Evolutionary conservation across 2,329 filamentous ascomycete genomes (phyloP).

Genomic region (Ceratocystis huliohia): DNA sequence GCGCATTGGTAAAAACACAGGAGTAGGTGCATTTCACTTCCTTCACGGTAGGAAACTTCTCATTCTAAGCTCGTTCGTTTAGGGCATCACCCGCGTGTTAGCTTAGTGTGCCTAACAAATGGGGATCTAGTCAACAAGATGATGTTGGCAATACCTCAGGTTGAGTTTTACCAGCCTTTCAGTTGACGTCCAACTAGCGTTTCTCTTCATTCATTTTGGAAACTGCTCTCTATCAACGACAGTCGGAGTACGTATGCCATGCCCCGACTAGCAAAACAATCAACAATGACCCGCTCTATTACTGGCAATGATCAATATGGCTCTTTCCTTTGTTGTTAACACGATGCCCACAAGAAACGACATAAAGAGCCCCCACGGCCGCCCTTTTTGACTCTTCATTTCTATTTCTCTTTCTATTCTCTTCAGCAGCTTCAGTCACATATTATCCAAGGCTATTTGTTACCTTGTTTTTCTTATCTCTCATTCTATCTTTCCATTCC

Average conservation of each 20-base stretch:
- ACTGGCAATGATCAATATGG: background rate
- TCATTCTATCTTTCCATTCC: slow-evolving; percentile 14
- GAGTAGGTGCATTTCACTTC: background rate
- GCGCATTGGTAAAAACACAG: background rate
- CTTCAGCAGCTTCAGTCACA: slow-evolving; percentile 14
- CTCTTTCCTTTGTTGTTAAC: background rate
- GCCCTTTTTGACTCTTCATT: background rate
- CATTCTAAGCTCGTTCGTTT: background rate
- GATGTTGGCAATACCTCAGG: background rate
- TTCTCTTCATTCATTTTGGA: background rate
- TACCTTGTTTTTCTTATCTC: slow-evolving; percentile 18
- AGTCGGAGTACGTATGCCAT: background rate
- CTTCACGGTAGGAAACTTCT: background rate
- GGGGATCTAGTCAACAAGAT: background rate
- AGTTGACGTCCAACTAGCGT: background rate
- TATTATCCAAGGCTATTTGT: slow-evolving; percentile 17
- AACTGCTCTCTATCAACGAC: background rate
- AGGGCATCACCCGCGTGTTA: slow-evolving; percentile 2
- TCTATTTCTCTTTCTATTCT: slow-evolving; percentile 9
- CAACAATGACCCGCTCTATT: background rate
- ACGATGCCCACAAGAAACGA: background rate
- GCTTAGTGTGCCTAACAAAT: background rate
- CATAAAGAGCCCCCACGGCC: slow-evolving; percentile 9
- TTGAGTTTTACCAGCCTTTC: background rate
- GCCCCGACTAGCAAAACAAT: background rate